Conservation (phyloP, 345 rosid species). For the Aquilaria sinensis region DNA sequence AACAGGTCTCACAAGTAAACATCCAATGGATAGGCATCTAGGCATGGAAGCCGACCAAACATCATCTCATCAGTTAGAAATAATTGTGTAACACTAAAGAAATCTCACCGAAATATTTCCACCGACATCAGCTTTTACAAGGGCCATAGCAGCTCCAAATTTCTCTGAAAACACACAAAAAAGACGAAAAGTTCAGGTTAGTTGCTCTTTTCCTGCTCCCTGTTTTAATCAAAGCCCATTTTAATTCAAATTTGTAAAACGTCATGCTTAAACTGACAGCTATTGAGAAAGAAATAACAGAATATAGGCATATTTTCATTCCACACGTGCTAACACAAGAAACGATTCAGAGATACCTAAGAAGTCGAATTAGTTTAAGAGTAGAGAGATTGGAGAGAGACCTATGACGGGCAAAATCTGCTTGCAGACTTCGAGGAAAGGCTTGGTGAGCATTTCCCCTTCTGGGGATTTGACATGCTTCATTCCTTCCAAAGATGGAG, state of each 20-base stretch:
- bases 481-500: constrained; percentile 87
- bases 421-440: constrained; percentile 87
- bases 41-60: neutral
- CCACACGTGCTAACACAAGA: neutral
- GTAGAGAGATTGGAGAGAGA: constrained; percentile 10
- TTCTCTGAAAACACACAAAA: constrained; percentile 40
- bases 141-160: constrained; percentile 88
- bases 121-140: constrained; percentile 85
- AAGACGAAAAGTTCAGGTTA: neutral
- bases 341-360: neutral
- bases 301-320: neutral
- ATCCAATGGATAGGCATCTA: neutral
- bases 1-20: neutral
- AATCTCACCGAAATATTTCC: constrained; percentile 72
- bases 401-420: constrained; percentile 79
- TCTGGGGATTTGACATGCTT: constrained; percentile 63
- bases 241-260: too few relatives aligned
- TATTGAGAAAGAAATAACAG: neutral
- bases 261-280: neutral
- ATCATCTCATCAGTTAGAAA: neutral
- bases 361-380: too few relatives aligned
- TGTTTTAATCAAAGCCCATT: too few relatives aligned
- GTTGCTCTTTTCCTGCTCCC: too few relatives aligned
- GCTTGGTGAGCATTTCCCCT: constrained; percentile 78
- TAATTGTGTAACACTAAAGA: constrained; percentile 6